A percentile compares a stretch with the other conserved stretches of the same genome.
Evolutionary conservation across 2,329 filamentous ascomycete species (phyloP).

Genomic region (Periconia digitata): DNA sequence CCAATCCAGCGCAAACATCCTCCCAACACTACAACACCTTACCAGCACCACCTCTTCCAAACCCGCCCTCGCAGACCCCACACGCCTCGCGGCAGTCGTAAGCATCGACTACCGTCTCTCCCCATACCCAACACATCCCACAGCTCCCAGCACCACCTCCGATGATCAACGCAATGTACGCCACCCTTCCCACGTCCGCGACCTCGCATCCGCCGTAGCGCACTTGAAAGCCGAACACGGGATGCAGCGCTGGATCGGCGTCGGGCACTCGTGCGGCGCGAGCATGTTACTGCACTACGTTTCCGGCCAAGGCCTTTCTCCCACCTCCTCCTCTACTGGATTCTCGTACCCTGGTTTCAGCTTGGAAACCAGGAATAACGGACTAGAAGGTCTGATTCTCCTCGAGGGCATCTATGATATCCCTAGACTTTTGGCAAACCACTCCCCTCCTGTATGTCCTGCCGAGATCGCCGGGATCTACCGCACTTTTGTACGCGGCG

Average conservation of each 20-base stretch:
- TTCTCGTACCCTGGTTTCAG: background rate
- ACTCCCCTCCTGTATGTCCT: conserved; percentile 36
- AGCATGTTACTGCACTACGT: conserved; percentile 63
- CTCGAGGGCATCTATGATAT: conserved; percentile 70
- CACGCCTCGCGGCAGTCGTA: conserved; percentile 60
- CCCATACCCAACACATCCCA: conserved; percentile 48
- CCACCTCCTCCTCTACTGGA: background rate
- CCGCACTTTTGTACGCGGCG: conserved; percentile 57
- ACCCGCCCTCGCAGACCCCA: conserved; percentile 14
- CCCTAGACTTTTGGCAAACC: conserved; percentile 52
- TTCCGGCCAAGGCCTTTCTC: conserved; percentile 14
- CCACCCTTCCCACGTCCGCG: conserved; percentile 64
- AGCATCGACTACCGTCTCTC: conserved; percentile 68
- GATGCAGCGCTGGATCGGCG: conserved; percentile 55
- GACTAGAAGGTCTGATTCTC: conserved; percentile 59
- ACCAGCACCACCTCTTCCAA: background rate
- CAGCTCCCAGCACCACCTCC: conserved; percentile 50
- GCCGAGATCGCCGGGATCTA: conserved; percentile 53
- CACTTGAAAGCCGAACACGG: conserved; percentile 53
- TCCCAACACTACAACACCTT: conserved; percentile 42
- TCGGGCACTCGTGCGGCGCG: conserved; percentile 66
- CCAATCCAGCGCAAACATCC: conserved; percentile 41
- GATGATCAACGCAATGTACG: conserved; percentile 51
- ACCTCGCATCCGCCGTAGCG: conserved; percentile 56
- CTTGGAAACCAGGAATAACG: background rate